Evolutionary conservation across 2,329 filamentous ascomycete genomes (phyloP).

Genomic region (Sporothrix protearum): DNA sequence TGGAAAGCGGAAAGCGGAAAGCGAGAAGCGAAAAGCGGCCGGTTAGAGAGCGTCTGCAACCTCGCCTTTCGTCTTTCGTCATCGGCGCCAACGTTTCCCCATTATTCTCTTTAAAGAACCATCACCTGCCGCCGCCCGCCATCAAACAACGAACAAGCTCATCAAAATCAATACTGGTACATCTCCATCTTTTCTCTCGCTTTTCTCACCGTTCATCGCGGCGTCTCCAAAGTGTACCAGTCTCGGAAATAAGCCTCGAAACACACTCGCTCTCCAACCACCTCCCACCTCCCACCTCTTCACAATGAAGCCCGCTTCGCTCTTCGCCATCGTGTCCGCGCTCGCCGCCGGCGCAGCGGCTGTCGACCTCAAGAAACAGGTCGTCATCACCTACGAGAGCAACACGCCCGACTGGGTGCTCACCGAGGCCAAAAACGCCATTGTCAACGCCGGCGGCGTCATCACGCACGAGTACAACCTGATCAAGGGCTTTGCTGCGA

Average conservation of each 20-base stretch:
- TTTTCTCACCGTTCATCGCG: no score
- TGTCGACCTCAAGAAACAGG: conserved; percentile 64
- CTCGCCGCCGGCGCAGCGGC: conserved; percentile 57
- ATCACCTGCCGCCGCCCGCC: not conserved
- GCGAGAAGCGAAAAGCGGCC: no score
- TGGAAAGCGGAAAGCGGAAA: no score
- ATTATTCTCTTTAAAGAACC: not conserved
- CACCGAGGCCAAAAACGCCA: conserved; percentile 65
- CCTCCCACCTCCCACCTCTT: not conserved
- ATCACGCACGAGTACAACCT: conserved; percentile 75
- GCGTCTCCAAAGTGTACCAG: no score
- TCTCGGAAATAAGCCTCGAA: no score
- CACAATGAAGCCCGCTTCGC: conserved; percentile 61
- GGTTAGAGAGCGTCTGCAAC: not conserved
- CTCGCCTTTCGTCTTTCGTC: conserved; percentile 13
- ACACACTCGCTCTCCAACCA: not conserved
- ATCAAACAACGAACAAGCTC: not conserved
- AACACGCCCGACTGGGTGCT: conserved; percentile 65
- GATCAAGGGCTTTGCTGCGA: conserved; percentile 71
- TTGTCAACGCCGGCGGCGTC: conserved; percentile 65
- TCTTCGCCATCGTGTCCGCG: conserved; percentile 55
- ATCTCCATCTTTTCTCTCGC: not conserved
- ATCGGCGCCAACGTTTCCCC: conserved; percentile 6
- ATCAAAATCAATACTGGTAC: not conserved
- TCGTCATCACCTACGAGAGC: conserved; percentile 74